These are phyloP conservation scores for Cryphonectria parasitica DNA, from an alignment of 2,329 filamentous ascomycete genomes.

Conservation along the genomic window DNA sequence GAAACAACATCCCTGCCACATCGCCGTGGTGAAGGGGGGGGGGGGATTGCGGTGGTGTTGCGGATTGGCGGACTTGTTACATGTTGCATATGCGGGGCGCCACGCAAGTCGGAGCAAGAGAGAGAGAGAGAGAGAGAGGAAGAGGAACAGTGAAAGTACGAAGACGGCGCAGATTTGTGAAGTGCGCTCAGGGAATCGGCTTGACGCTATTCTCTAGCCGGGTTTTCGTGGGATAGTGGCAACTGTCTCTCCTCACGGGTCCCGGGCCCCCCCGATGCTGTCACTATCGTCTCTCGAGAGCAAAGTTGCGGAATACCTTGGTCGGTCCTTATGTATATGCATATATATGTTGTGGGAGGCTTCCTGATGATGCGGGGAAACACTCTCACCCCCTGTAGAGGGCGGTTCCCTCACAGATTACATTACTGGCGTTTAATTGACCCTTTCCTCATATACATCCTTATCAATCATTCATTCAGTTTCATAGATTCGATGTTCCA, in stretches of 20 bases:
- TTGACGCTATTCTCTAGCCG: conserved; percentile 12
- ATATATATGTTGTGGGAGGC: conserved; percentile 17
- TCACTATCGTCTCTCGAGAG: conserved; percentile 3
- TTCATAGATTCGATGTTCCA: neutral
- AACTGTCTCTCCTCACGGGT: neutral
- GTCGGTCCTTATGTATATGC: conserved; percentile 24
- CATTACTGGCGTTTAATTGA: conserved; percentile 34
- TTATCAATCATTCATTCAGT: neutral
- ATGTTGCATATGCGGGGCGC: neutral
- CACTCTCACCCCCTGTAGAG: conserved; percentile 7
- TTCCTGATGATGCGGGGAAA: conserved; percentile 1
- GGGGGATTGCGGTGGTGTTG: neutral
- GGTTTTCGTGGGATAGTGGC: neutral
- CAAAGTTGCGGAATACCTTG: conserved; percentile 22
- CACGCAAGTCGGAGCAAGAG: neutral
- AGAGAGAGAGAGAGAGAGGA: neutral
- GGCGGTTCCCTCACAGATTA: conserved; percentile 23
- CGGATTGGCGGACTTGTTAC: neutral
- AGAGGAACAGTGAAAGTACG: neutral
- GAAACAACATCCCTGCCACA: neutral
- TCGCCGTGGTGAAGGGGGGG: neutral
- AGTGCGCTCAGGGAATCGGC: conserved; percentile 4
- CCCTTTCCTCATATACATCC: conserved; percentile 10
- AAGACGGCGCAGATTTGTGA: neutral
- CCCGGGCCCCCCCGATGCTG: neutral